Conservation (phyloP, 257 asterid genomes). For the Parsonsia alboflavescens region DNA sequence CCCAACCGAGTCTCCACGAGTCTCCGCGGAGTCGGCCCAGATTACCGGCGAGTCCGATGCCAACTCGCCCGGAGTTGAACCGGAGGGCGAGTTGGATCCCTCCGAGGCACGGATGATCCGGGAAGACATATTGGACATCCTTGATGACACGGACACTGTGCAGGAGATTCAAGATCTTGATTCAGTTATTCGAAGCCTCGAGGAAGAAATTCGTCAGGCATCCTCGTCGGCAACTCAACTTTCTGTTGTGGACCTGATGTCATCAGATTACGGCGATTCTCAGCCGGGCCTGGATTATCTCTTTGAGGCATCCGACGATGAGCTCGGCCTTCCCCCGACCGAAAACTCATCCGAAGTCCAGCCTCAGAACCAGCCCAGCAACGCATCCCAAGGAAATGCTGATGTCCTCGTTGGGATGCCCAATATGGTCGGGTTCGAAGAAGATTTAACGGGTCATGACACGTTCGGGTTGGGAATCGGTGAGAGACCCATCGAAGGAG, state of each 20-base stretch:
- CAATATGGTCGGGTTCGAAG: constrained; percentile 14
- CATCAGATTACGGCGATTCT: constrained; percentile 24
- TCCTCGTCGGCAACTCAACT: constrained; percentile 1
- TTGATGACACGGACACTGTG: constrained; percentile 28
- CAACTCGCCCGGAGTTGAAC: background rate
- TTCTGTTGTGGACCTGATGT: constrained; percentile 1
- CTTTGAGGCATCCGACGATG: constrained; percentile 45
- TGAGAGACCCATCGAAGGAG: constrained; percentile 7
- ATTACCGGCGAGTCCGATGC: background rate
- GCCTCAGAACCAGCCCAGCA: background rate
- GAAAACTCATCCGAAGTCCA: constrained; percentile 6
- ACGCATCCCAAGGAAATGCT: background rate
- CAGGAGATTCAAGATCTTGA: constrained; percentile 37
- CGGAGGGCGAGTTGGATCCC: constrained; percentile 10
- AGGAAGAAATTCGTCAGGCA: constrained; percentile 37
- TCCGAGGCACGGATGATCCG: constrained; percentile 14
- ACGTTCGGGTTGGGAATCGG: constrained; percentile 25
- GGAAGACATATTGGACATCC: constrained; percentile 32
- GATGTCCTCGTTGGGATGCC: constrained; percentile 7
- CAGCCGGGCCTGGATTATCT: constrained; percentile 41
- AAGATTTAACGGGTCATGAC: constrained; percentile 29
- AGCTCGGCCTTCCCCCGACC: constrained; percentile 44
- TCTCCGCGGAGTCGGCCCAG: background rate
- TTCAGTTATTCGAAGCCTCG: constrained; percentile 41
- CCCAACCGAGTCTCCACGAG: constrained; percentile 11